phyloP scores from a whole-genome alignment of 1,284 basidiomycete species.

The Cryptococcus hybrid region DNA sequence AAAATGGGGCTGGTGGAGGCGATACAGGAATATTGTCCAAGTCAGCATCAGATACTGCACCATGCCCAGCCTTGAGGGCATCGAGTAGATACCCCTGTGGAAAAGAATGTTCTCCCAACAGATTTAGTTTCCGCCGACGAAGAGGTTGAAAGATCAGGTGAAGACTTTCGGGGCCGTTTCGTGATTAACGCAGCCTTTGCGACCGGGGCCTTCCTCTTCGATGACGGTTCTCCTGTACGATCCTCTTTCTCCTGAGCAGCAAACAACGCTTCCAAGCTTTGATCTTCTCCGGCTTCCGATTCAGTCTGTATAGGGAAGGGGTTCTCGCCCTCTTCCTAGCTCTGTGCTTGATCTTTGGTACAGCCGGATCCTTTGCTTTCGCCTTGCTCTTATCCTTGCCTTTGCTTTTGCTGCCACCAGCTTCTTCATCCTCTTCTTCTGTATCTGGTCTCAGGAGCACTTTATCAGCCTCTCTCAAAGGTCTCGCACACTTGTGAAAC shows the following conservation, averaged over 20 bases:
- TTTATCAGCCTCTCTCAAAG: conserved; percentile 29
- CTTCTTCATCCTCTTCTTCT: conserved; percentile 19
- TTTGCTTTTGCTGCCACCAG: conserved; percentile 3
- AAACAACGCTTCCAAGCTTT: conserved; percentile 10
- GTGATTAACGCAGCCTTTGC: neutral
- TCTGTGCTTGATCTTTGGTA: neutral
- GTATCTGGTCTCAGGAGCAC: conserved; percentile 5
- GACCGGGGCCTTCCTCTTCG: neutral
- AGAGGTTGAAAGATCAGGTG: too few species aligned
- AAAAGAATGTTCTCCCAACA: too few species aligned
- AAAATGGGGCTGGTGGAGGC: too few species aligned
- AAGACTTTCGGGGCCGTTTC: too few species aligned
- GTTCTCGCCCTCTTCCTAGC: neutral
- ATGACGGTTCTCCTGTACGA: too few species aligned
- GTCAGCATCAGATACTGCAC: too few species aligned
- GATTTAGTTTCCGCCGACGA: too few species aligned
- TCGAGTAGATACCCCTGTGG: too few species aligned
- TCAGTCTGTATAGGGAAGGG: conserved; percentile 13
- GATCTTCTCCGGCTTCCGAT: neutral
- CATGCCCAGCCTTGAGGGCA: too few species aligned
- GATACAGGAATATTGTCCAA: too few species aligned
- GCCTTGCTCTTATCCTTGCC: neutral
- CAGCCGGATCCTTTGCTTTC: conserved; percentile 2
- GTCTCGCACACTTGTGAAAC: conserved; percentile 46
- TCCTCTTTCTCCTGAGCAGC: neutral